Evolutionary conservation across 148 eudicot genomes (phyloP), one percentile per base, ranked within the genome.

Genomic region (Euryodendron excelsum): DNA sequence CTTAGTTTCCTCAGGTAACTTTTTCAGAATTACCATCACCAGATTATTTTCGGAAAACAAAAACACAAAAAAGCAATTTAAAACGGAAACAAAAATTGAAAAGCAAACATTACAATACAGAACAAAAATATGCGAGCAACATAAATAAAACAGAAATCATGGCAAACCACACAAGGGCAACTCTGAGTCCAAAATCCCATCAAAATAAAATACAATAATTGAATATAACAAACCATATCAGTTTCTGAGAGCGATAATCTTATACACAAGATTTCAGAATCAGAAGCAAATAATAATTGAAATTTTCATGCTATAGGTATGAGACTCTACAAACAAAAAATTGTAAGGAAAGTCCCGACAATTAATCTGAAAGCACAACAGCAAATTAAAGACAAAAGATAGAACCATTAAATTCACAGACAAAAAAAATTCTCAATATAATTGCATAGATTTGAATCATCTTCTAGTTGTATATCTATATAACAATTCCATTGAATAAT

Each of bases 11-110:
- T 72, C 79, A 0, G 97, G 94, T 52, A 96, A 44, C 80, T 90
- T 93, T 80, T 82, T 91, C 66, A 96, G 81, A 74, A 96, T 96
- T 25, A 61, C 84, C 84, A 75, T 62, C 70, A 89, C 98, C 98
- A 93, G 81, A 71, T 50, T 55, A 64, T 78, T 33, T 47, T 73
- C 12, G 8, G 18, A 63, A 73, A 76, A 59, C 33, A 30, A 44
- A 1, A 13, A 47, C 25, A 80, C n/a, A 18, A 53, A 76, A 27
- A 64, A 8, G 27, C 39, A 75, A n/a, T 55, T 74, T 20, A 23
- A 41, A 28, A 45, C n/a, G n/a, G n/a, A n/a, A n/a, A n/a, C n/a
- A n/a, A n/a, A n/a, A n/a, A n/a, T n/a, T n/a, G n/a, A 28, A 50
- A 21, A 59, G 17, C 28, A 58, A n/a, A 75, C 36, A 61, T 76